phyloP scores from a whole-genome alignment of 805 yeast genomes.

The Yarrowia phangngaensis region DNA sequence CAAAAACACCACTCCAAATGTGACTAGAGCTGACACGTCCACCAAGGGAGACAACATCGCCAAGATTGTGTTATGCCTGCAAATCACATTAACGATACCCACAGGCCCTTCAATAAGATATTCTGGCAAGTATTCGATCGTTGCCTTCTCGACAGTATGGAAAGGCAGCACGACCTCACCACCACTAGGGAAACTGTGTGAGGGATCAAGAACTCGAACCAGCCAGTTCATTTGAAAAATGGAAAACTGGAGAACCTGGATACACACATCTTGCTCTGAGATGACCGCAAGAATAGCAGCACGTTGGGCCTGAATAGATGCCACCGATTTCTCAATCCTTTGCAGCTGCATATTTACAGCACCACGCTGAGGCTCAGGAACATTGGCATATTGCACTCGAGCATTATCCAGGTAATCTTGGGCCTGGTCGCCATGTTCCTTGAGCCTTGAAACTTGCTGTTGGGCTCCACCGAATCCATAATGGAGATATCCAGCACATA shows the following conservation, averaged over 20 bases:
- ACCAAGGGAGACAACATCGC: slow-evolving; percentile 47
- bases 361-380: slow-evolving; percentile 21
- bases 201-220: slow-evolving; percentile 68
- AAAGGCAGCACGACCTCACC: slow-evolving; percentile 49
- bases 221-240: slow-evolving; percentile 73
- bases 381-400: slow-evolving; percentile 41
- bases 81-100: slow-evolving; percentile 39
- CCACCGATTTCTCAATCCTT: slow-evolving; percentile 48
- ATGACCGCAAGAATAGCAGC: slow-evolving; percentile 47
- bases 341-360: slow-evolving; percentile 38
- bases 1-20: slow-evolving; percentile 67
- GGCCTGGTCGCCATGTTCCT: slow-evolving; percentile 48
- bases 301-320: slow-evolving; percentile 36
- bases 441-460: slow-evolving; percentile 53
- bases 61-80: slow-evolving; percentile 28
- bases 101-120: slow-evolving; percentile 77
- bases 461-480: slow-evolving; percentile 84
- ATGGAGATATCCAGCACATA: slow-evolving; percentile 73
- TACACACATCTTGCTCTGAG: slow-evolving; percentile 52
- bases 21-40: slow-evolving; percentile 57
- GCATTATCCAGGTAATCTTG: slow-evolving; percentile 45
- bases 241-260: slow-evolving; percentile 68
- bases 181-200: slow-evolving; percentile 43
- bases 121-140: slow-evolving; percentile 80
- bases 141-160: slow-evolving; percentile 4